These are phyloP conservation scores for Didymosphaeria variabile DNA, from an alignment of 2,329 filamentous ascomycete genomes.

Conservation along the genomic window DNA sequence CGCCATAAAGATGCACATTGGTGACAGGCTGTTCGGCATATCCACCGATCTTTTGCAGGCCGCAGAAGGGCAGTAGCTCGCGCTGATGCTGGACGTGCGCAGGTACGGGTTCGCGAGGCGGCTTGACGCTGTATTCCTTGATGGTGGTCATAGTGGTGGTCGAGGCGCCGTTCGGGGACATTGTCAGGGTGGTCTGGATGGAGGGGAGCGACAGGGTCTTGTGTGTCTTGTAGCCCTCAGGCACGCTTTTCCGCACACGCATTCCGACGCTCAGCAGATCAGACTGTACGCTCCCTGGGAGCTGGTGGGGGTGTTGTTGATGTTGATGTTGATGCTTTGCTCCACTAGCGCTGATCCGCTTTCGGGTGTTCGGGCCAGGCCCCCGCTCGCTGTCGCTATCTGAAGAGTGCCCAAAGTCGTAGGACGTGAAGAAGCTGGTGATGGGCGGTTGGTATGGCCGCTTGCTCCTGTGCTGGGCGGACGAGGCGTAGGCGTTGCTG, in stretches of 20 bases:
- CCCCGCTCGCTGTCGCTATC: slow-evolving; percentile 37
- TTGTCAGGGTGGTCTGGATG: slow-evolving; percentile 37
- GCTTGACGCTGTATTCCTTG: slow-evolving; percentile 34
- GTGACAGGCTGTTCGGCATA: slow-evolving; percentile 66
- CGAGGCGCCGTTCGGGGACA: slow-evolving; percentile 25
- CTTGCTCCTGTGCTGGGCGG: slow-evolving; percentile 49
- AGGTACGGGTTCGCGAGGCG: slow-evolving; percentile 32
- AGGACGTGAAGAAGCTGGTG: slow-evolving; percentile 53
- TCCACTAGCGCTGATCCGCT: slow-evolving; percentile 25
- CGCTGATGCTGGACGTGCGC: slow-evolving; percentile 48
- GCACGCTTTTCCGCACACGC: slow-evolving; percentile 90
- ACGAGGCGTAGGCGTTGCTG: slow-evolving; percentile 19
- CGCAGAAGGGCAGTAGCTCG: slow-evolving; percentile 83
- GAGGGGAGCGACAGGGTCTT: slow-evolving; percentile 41
- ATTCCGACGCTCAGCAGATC: slow-evolving; percentile 92
- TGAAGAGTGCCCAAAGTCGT: slow-evolving; percentile 23
- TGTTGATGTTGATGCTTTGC: slow-evolving; percentile 22
- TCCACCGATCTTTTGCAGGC: slow-evolving; percentile 78
- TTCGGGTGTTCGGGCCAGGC: slow-evolving; percentile 38
- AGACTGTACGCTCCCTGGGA: slow-evolving; percentile 75
- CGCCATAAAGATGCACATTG: slow-evolving; percentile 43
- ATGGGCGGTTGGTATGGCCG: slow-evolving; percentile 57
- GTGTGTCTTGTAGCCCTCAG: slow-evolving; percentile 91
- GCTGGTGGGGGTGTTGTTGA: slow-evolving; percentile 27
- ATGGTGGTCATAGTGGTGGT: slow-evolving; percentile 21